Conservation (phyloP, 2,329 filamentous ascomycete genomes). For the Fusarium sp. region DNA sequence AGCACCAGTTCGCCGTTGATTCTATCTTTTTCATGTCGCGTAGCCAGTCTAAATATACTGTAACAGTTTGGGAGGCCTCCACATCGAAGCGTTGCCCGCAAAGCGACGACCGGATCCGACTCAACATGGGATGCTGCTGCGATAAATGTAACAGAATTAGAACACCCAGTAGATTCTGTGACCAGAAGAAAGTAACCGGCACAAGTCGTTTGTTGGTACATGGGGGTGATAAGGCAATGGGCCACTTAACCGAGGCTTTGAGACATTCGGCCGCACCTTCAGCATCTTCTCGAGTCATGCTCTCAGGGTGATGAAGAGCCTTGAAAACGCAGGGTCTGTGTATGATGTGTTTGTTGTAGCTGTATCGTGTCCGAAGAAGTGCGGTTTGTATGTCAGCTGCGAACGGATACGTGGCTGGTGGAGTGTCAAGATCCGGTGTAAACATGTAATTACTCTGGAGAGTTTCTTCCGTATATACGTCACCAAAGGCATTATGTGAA, state of each 20-base stretch:
- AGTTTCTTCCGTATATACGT: conserved; percentile 32
- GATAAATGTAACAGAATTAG: conserved; percentile 66
- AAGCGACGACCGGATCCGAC: conserved; percentile 58
- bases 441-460: conserved; percentile 37
- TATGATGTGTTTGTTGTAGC: conserved; percentile 66
- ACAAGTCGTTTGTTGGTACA: conserved; percentile 66
- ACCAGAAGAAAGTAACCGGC: conserved; percentile 69
- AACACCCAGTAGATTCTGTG: conserved; percentile 68
- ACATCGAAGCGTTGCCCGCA: conserved; percentile 61
- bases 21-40: conserved; percentile 65
- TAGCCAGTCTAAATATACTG: conserved; percentile 67
- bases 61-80: conserved; percentile 58
- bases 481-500: conserved; percentile 24
- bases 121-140: conserved; percentile 59
- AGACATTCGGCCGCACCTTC: conserved; percentile 66
- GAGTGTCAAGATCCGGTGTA: conserved; percentile 35
- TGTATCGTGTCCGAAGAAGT: conserved; percentile 65
- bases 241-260: conserved; percentile 67
- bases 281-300: conserved; percentile 62
- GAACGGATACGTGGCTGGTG: conserved; percentile 55
- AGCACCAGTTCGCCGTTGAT: conserved; percentile 64
- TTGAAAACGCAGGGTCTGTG: conserved; percentile 69
- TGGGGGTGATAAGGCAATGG: conserved; percentile 65
- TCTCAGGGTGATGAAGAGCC: conserved; percentile 64
- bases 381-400: conserved; percentile 66